Evolutionary conservation across 495 filamentous ascomycete species (phyloP).

Genomic region (Aspergillus cavernicola): DNA sequence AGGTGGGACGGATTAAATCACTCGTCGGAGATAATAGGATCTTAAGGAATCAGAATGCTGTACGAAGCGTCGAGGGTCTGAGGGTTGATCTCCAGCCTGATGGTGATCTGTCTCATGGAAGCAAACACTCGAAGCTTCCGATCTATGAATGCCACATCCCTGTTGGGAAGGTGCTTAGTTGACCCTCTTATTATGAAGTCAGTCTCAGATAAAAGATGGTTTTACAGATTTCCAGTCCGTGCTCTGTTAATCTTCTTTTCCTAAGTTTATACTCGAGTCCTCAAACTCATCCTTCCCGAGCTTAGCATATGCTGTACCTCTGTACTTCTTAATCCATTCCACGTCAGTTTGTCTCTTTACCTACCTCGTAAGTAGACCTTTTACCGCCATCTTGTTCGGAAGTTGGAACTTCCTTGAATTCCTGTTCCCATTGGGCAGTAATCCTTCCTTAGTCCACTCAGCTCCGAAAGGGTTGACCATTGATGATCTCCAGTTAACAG

Average conservation of each 20-base stretch:
- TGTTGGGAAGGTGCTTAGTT: not conserved
- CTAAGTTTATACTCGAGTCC: too few relatives aligned
- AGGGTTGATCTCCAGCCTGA: not conserved
- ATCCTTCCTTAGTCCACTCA: conserved; percentile 13
- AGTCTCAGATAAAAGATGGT: not conserved
- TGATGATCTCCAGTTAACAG: not conserved
- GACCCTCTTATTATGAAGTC: not conserved
- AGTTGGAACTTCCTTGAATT: conserved; percentile 11
- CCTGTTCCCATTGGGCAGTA: conserved; percentile 18
- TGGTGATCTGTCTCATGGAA: conserved; percentile 13
- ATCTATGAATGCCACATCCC: not conserved
- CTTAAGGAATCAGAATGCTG: too few relatives aligned
- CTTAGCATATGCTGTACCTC: not conserved
- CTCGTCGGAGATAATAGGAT: conserved; percentile 11
- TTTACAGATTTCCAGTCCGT: too few relatives aligned
- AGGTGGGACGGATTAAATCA: conserved; percentile 13
- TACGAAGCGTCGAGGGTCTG: not conserved
- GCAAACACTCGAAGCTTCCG: not conserved
- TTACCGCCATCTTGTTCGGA: conserved; percentile 7
- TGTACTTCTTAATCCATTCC: too few relatives aligned
- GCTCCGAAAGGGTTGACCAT: conserved; percentile 2
- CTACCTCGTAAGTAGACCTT: not conserved
- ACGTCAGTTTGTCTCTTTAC: not conserved
- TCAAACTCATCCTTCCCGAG: too few relatives aligned
- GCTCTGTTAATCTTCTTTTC: too few relatives aligned